Percentiles rank a stretch among this genome's conserved stretches.
phyloP scores from a whole-genome alignment of 2,329 filamentous ascomycete genomes.

The Alternaria alternata region DNA sequence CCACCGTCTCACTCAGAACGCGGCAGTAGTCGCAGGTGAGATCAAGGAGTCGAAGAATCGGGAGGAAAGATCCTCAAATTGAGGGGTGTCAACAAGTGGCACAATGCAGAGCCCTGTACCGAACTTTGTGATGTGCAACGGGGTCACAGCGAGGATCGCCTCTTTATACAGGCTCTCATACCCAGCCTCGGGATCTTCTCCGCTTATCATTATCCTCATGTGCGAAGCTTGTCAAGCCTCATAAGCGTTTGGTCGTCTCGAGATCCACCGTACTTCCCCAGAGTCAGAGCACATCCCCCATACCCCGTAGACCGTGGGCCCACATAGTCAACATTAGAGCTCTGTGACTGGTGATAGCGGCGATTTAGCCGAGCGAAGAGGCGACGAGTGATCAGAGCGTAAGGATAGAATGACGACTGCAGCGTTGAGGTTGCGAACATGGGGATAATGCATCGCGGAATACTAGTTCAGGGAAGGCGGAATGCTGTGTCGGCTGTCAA shows the following conservation, averaged over 20 bases:
- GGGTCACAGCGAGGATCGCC: slow-evolving; percentile 6
- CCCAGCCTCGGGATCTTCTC: slow-evolving; percentile 13
- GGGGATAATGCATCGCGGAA: slow-evolving; percentile 13
- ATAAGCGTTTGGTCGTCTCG: slow-evolving; percentile 7
- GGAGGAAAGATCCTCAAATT: not conserved
- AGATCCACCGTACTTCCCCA: slow-evolving; percentile 11
- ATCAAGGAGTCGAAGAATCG: not conserved
- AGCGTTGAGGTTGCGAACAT: slow-evolving; percentile 12
- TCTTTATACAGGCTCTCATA: slow-evolving; percentile 19
- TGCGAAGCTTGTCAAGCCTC: slow-evolving; percentile 6
- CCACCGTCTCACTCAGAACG: not conserved
- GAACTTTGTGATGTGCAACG: slow-evolving; percentile 2
- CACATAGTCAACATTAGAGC: slow-evolving; percentile 10
- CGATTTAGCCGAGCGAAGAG: slow-evolving; percentile 15
- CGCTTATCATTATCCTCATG: slow-evolving; percentile 19
- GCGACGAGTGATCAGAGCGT: not conserved
- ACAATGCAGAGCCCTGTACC: slow-evolving; percentile 11
- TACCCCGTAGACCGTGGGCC: slow-evolving; percentile 14
- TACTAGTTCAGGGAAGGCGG: slow-evolving; percentile 19
- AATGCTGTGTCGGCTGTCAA: slow-evolving; percentile 1
- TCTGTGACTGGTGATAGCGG: slow-evolving; percentile 10
- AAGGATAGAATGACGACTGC: slow-evolving; percentile 5
- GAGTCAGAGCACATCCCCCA: slow-evolving; percentile 9
- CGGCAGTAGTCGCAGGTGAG: not conserved
- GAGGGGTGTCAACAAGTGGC: not conserved